These are phyloP conservation scores for Apiospora pterosperma DNA, from an alignment of 2,329 filamentous ascomycete genomes.

Conservation along the genomic window DNA sequence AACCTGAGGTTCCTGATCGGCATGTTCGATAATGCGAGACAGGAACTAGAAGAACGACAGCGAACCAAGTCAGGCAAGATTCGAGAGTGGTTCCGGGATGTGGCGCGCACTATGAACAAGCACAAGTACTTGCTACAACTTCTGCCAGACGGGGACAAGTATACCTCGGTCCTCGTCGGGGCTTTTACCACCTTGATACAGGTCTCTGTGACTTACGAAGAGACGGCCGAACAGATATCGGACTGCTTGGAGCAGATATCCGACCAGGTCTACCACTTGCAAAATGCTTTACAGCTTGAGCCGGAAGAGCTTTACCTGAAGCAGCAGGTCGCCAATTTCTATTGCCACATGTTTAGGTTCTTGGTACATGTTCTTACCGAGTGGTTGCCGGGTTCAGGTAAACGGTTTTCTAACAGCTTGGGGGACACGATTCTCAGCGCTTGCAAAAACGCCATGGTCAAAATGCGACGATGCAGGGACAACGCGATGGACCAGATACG, in stretches of 20 bases:
- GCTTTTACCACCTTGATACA: neutral
- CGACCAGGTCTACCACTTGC: neutral
- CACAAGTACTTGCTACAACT: neutral
- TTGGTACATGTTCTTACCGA: neutral
- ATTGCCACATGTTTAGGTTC: neutral
- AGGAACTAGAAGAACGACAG: neutral
- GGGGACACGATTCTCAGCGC: neutral
- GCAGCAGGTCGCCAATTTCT: neutral
- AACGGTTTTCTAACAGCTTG: neutral
- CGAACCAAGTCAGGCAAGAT: neutral
- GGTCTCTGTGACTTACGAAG: neutral
- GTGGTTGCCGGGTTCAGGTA: neutral
- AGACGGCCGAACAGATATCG: neutral
- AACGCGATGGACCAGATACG: neutral
- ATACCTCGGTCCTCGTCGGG: neutral
- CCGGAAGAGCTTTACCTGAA: neutral
- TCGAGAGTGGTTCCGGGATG: neutral
- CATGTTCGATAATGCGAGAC: neutral
- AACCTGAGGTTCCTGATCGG: neutral
- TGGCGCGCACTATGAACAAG: neutral
- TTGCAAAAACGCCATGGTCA: neutral
- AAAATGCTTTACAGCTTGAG: neutral
- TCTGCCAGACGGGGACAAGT: neutral
- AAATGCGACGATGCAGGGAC: neutral
- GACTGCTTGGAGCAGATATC: neutral